Conservation (phyloP, 2,329 filamentous ascomycete genomes). For the Penicillium oxalicum region DNA sequence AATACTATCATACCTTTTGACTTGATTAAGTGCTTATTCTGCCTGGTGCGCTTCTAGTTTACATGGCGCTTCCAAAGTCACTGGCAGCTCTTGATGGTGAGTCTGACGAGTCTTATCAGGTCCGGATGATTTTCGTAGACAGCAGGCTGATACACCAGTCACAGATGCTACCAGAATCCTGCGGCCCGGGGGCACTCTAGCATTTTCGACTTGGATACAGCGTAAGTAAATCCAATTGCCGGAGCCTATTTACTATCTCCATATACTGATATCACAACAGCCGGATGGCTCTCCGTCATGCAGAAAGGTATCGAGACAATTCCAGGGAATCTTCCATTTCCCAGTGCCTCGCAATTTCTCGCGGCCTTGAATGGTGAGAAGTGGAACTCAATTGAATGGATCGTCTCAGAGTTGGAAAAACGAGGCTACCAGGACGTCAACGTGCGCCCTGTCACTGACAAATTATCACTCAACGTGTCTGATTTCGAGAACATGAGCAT, state of each 20-base stretch:
- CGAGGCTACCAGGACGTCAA: slow-evolving; percentile 22
- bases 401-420: slow-evolving; percentile 1
- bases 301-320: slow-evolving; percentile 22
- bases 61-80: slow-evolving; percentile 44
- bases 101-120: neutral
- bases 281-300: slow-evolving; percentile 25
- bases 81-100: slow-evolving; percentile 35
- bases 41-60: slow-evolving; percentile 14
- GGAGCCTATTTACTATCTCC: too few species aligned
- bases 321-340: slow-evolving; percentile 23
- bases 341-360: slow-evolving; percentile 18
- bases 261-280: slow-evolving; percentile 4
- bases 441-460: slow-evolving; percentile 15
- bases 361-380: slow-evolving; percentile 9
- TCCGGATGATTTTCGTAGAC: neutral
- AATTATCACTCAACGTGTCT: slow-evolving; percentile 8
- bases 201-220: slow-evolving; percentile 33
- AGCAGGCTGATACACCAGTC: neutral
- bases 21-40: neutral
- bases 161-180: slow-evolving; percentile 32
- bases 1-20: neutral
- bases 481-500: slow-evolving; percentile 19
- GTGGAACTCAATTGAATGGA: slow-evolving; percentile 20
- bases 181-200: slow-evolving; percentile 29
- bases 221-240: slow-evolving; percentile 13